Conservation (phyloP, 2,329 filamentous ascomycete genomes). For the Cordyceps farinosa region DNA sequence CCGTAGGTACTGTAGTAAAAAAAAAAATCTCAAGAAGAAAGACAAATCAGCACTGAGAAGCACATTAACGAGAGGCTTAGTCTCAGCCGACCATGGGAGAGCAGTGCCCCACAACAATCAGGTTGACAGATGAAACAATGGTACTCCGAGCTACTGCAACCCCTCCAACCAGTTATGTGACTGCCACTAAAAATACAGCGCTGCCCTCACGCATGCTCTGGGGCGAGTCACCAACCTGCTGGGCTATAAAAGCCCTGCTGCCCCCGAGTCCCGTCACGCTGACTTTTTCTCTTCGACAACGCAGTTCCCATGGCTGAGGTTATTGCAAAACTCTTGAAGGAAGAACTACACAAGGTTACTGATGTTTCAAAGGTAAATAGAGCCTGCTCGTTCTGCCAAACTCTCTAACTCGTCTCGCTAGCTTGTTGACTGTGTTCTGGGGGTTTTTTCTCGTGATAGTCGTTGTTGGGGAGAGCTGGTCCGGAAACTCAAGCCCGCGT, state of each 20-base stretch:
- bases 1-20: neutral
- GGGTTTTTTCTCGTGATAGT: neutral
- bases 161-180: neutral
- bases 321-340: neutral
- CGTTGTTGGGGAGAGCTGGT: neutral
- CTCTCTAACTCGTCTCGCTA: constrained; percentile 1
- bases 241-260: neutral
- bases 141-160: neutral
- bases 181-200: neutral
- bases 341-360: neutral
- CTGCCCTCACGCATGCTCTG: neutral
- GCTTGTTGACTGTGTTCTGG: neutral
- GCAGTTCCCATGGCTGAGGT: neutral
- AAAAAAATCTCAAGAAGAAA: too few relatives aligned
- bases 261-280: neutral
- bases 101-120: too few relatives aligned
- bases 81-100: too few relatives aligned
- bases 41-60: too few relatives aligned
- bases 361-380: neutral
- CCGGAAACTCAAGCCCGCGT: neutral
- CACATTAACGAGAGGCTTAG: too few relatives aligned
- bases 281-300: neutral
- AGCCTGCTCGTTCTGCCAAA: neutral
- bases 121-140: too few relatives aligned
- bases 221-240: neutral